A percentile compares a stretch with the other conserved stretches of the same genome.
Conservation (phyloP, 495 filamentous ascomycete species). For the Neurospora sublineolata region DNA sequence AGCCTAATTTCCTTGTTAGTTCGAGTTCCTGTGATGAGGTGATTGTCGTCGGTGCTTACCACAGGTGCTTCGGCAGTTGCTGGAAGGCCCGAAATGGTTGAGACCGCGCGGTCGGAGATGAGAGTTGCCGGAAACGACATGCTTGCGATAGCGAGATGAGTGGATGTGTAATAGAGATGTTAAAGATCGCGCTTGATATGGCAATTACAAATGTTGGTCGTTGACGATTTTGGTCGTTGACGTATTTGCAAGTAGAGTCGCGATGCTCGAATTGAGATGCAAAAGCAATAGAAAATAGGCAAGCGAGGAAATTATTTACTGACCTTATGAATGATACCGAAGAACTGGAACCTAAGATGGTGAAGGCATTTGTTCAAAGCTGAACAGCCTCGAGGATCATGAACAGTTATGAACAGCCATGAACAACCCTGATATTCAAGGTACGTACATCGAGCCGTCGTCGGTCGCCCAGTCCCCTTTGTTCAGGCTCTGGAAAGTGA, state of each 20-base stretch:
- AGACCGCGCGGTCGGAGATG: neutral
- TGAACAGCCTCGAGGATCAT: neutral
- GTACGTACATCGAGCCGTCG: neutral
- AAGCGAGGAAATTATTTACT: neutral
- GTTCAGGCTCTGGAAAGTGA: neutral
- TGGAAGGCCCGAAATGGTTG: neutral
- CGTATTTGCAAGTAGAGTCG: neutral
- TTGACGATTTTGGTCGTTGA: neutral
- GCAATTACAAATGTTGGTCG: neutral
- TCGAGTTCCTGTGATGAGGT: no score
- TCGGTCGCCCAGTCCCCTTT: neutral
- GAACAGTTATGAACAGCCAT: neutral
- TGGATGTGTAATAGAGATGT: neutral
- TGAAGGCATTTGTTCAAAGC: neutral
- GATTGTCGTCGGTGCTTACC: neutral
- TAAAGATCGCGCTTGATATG: neutral
- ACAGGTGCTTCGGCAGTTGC: neutral
- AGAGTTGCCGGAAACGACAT: neutral
- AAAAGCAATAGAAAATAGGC: neutral
- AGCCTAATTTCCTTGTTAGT: no score
- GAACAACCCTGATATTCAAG: neutral
- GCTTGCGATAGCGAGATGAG: neutral
- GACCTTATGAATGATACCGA: neutral
- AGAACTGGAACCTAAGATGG: neutral
- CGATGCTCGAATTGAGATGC: neutral